Evolutionary conservation across 2,329 filamentous ascomycete genomes (phyloP), one percentile per base, ranked within the genome.

Genomic region (Aspergillus sp.): DNA sequence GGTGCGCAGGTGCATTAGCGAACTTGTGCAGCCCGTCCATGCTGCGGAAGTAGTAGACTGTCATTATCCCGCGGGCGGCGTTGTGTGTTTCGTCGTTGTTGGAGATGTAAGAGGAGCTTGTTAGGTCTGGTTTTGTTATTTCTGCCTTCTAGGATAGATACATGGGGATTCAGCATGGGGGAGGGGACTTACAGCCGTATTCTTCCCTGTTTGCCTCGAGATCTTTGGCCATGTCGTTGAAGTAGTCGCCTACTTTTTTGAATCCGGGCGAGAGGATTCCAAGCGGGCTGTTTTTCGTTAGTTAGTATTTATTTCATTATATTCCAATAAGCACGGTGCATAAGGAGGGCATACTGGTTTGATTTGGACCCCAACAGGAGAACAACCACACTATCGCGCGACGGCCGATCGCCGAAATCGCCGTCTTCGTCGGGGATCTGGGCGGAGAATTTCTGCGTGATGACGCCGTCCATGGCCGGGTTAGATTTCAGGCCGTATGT

Each of bases 11-110:
- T 2, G 39, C 53, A 13, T 56, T 46, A 3, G 53, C 53, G 27
- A 56, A 56, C 5, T 19, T 56, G 39, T 56, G 53, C 9, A 56
- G 37, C 3, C 53, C 53, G 1, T 37, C 46, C 27, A 56, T 37
- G 6, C 40, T 40, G 3, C 24, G 24, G 40, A 56, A 56, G 44
- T 56, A 56, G 45, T 42, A 56, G 6, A 51, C 19, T 3, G 53
- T 51, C 40, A 56, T 30, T 13, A 20, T 12, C 15, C 50, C 53
- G 33, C 53, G 42, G 1, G 53, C 27, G 4, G 53, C 53, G 17
- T 46, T 51, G 13, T 19, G 15, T 13, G 24, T n/a, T 8, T 19
- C 15, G 39, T 56, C 53, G 7, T 19, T 42, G 40, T 50, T 56
- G 27, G 46, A 40, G 19, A 56, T 41, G 39, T 40, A 56, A 9